These are phyloP conservation scores for Yamadazyma membranifaciens DNA, from an alignment of 1,139 yeast species.

Conservation along the genomic window DNA sequence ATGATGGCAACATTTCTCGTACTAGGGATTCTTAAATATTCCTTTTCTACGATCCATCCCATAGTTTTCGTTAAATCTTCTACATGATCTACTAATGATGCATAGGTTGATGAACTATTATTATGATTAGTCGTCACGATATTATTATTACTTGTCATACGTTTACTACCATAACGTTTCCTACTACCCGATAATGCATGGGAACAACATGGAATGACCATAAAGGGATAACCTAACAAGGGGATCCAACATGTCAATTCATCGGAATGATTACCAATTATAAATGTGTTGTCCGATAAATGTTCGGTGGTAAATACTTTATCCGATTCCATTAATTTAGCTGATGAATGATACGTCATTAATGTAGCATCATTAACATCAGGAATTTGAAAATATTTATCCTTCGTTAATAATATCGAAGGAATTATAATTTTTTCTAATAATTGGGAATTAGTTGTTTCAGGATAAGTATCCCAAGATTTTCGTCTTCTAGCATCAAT, in stretches of 20 bases:
- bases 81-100: constrained; percentile 82
- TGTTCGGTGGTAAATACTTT: constrained; percentile 64
- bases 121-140: neutral
- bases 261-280: constrained; percentile 94
- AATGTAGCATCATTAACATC: constrained; percentile 58
- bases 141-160: constrained; percentile 9
- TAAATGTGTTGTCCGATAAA: constrained; percentile 67
- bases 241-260: constrained; percentile 97
- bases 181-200: constrained; percentile 80
- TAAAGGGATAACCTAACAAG: constrained; percentile 75
- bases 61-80: constrained; percentile 61
- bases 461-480: constrained; percentile 79
- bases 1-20: constrained; percentile 91
- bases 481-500: constrained; percentile 88
- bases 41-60: constrained; percentile 87
- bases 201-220: constrained; percentile 95
- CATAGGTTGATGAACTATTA: constrained; percentile 61
- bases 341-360: constrained; percentile 48
- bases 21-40: constrained; percentile 89
- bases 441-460: constrained; percentile 52
- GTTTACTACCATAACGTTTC: constrained; percentile 55
- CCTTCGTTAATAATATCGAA: constrained; percentile 54
- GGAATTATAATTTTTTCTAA: constrained; percentile 83
- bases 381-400: constrained; percentile 41
- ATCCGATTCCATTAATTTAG: constrained; percentile 51